Percentiles rank a stretch among this genome's conserved stretches.
Evolutionary conservation across 2,329 filamentous ascomycete species (phyloP).

Genomic region (Cryphonectria radicalis): DNA sequence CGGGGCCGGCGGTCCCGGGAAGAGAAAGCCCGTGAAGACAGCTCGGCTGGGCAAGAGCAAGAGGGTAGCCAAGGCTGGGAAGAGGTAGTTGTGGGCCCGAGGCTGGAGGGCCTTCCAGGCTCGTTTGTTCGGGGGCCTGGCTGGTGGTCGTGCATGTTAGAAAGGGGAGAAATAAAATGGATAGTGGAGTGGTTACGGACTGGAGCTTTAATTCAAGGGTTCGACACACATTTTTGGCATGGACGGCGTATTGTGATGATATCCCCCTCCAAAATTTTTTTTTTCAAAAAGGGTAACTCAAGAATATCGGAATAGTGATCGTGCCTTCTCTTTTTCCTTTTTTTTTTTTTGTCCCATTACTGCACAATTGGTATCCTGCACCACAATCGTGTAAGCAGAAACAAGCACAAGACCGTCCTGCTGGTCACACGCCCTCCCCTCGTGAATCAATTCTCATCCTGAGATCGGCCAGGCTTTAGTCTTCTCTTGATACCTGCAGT

Average conservation of each 20-base stretch:
- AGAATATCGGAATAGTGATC: neutral
- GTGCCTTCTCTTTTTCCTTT: too few species aligned
- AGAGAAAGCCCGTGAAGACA: conserved; percentile 44
- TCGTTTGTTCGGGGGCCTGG: neutral
- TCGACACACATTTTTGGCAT: conserved; percentile 3
- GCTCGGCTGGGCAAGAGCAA: conserved; percentile 56
- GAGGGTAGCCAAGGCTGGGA: conserved; percentile 50
- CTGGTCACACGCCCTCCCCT: neutral
- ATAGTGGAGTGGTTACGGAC: neutral
- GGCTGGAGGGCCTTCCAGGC: neutral
- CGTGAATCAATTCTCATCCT: neutral
- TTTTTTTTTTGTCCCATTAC: neutral
- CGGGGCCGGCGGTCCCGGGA: conserved; percentile 32
- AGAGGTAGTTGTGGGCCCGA: conserved; percentile 33
- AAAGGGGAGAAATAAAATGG: neutral
- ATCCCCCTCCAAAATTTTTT: neutral
- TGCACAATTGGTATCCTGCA: neutral
- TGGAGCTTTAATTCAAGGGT: neutral
- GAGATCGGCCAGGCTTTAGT: neutral
- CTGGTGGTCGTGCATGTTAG: neutral
- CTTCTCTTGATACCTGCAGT: neutral
- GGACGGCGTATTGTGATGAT: conserved; percentile 13
- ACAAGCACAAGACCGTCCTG: neutral
- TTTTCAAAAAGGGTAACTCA: neutral
- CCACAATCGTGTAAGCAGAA: neutral